Conservation (phyloP, 257 asterid genomes). For the Thymus quinquecostatus region DNA sequence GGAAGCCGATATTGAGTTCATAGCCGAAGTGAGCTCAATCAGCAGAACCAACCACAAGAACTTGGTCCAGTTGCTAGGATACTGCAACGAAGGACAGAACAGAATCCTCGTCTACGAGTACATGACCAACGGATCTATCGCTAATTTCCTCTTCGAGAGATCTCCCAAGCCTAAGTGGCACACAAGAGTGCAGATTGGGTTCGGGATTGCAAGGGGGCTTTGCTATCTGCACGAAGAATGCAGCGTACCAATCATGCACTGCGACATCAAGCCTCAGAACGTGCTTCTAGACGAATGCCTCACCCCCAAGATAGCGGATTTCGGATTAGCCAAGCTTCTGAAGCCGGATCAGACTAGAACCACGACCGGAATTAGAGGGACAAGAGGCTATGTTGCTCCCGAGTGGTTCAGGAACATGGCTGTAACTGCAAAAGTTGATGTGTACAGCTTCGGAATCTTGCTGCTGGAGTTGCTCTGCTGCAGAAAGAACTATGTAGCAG, state of each 20-base stretch:
- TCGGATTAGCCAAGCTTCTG: slow-evolving; percentile 46
- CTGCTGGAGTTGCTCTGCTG: no score
- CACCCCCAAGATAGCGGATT: slow-evolving; percentile 43
- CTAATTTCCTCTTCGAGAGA: slow-evolving; percentile 35
- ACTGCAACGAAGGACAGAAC: slow-evolving; percentile 44
- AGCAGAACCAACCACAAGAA: slow-evolving; percentile 56
- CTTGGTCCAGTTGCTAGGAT: slow-evolving; percentile 50
- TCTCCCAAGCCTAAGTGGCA: slow-evolving; percentile 44
- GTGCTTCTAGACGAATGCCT: slow-evolving; percentile 39
- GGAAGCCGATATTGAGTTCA: slow-evolving; percentile 43
- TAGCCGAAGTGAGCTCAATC: slow-evolving; percentile 39
- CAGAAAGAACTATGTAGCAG: not conserved
- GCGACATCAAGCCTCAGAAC: slow-evolving; percentile 55
- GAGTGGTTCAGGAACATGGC: slow-evolving; percentile 46
- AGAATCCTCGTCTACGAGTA: slow-evolving; percentile 41
- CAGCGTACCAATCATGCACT: slow-evolving; percentile 48
- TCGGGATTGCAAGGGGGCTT: slow-evolving; percentile 48
- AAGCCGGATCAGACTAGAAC: slow-evolving; percentile 39
- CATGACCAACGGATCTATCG: slow-evolving; percentile 43
- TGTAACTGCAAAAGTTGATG: slow-evolving; percentile 38
- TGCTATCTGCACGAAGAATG: slow-evolving; percentile 48
- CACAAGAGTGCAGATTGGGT: slow-evolving; percentile 43
- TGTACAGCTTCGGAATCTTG: slow-evolving; percentile 31
- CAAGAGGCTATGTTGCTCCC: slow-evolving; percentile 51
- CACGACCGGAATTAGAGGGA: slow-evolving; percentile 41